Conservation (phyloP, 2,329 filamentous ascomycete species). For the Talaromyces piceae region DNA sequence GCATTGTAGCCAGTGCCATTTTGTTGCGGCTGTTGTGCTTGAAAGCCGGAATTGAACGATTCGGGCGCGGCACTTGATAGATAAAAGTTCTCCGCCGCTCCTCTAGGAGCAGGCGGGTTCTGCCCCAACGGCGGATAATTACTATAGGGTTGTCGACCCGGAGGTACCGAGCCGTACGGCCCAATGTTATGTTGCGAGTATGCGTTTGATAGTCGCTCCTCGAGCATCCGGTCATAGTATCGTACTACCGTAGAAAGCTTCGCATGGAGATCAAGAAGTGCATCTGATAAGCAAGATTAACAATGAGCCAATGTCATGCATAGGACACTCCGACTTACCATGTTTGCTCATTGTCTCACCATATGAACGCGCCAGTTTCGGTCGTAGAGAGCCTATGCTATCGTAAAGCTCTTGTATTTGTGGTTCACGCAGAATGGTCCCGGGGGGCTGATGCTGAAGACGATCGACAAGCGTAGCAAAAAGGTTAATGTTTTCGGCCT, state of each 20-base stretch:
- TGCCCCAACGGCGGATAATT: conserved; percentile 66
- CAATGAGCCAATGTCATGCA: not conserved
- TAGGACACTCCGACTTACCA: conserved; percentile 49
- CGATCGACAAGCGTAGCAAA: conserved; percentile 92
- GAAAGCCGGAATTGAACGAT: conserved; percentile 44
- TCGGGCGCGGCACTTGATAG: conserved; percentile 53
- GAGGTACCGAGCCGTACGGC: conserved; percentile 46
- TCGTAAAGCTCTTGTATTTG: conserved; percentile 98
- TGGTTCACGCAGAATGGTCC: conserved; percentile 91
- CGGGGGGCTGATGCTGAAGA: conserved; percentile 87
- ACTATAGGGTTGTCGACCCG: conserved; percentile 45
- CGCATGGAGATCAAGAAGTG: conserved; percentile 83
- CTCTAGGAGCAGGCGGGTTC: conserved; percentile 41
- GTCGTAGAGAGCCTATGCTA: conserved; percentile 85
- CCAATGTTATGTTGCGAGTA: conserved; percentile 74
- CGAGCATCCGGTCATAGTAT: conserved; percentile 97
- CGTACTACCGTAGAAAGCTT: conserved; percentile 94
- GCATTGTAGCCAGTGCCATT: conserved; percentile 13
- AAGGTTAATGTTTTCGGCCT: conserved; percentile 95
- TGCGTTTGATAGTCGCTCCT: conserved; percentile 86
- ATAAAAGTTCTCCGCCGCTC: conserved; percentile 73
- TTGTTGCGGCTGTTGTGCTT: conserved; percentile 32
- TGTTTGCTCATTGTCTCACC: conserved; percentile 99
- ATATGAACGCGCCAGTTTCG: conserved; percentile 90
- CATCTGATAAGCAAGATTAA: conserved; percentile 48